phyloP scores from a whole-genome alignment of 108 stramenopile species.

The Cyclostephanos tholiformis region DNA sequence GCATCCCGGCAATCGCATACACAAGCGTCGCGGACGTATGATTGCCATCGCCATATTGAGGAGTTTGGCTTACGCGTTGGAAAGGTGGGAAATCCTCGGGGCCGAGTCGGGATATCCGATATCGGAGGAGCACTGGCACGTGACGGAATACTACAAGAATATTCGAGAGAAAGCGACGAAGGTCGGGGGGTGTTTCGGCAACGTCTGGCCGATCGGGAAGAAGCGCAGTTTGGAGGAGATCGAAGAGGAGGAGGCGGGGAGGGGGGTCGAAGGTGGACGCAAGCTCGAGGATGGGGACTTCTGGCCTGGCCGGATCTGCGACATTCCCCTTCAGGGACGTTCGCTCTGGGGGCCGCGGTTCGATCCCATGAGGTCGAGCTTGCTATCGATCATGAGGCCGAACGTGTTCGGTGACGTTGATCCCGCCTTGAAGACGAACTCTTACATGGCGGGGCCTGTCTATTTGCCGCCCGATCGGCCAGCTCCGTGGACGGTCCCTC shows the following conservation, averaged over 20 bases:
- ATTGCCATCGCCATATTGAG: conserved; percentile 45
- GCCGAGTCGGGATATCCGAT: conserved; percentile 38
- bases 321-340: conserved; percentile 42
- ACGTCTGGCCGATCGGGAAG: conserved; percentile 19
- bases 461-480: conserved; percentile 14
- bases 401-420: conserved; percentile 39
- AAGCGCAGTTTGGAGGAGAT: conserved; percentile 22
- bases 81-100: conserved; percentile 45
- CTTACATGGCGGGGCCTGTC: conserved; percentile 17
- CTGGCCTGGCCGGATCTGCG: conserved; percentile 40
- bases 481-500: conserved; percentile 15
- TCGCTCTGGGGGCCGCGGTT: conserved; percentile 33
- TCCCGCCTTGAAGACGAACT: conserved; percentile 16
- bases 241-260: conserved; percentile 3
- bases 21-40: conserved; percentile 45
- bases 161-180: conserved; percentile 41
- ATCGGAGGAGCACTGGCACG: conserved; percentile 52
- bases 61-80: conserved; percentile 49
- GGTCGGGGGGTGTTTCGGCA: conserved; percentile 21
- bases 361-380: conserved; percentile 34
- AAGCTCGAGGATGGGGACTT: conserved; percentile 21
- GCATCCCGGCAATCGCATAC: conserved; percentile 47
- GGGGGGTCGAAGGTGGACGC: conserved; percentile 1
- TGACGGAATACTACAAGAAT: conserved; percentile 42
- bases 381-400: conserved; percentile 33